Evolutionary conservation across 768 basidiomycete genomes (phyloP), one percentile per base, ranked within the genome.

Genomic region (Xerocomellus intermedius): DNA sequence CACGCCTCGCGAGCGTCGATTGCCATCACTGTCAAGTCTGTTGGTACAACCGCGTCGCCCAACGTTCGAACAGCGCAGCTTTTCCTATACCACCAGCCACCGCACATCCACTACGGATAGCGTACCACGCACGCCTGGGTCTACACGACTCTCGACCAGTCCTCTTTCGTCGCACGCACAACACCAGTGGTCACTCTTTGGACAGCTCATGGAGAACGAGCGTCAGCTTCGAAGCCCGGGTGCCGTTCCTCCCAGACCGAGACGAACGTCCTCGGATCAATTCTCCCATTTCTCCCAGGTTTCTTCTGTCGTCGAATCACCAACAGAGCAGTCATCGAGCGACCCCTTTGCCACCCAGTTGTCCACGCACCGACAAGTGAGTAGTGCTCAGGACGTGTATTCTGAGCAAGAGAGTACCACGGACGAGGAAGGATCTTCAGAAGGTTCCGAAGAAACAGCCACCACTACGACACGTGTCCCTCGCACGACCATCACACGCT

Each of bases 131-230:
- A 56, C 57, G 22, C 56, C 52, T 38, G 47, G 37, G 37, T 62
- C 59, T 39, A 8, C 46, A 13, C 55, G 58, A 9, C 24, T 32
- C 36, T 55, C 58, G 5, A 59, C 55, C 1, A 24, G 22, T 10
- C 55, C 56, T 22, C 54, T 50, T 17, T 28, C 48, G 16, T 63
- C 66, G 14, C 66, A 72, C 8, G 69, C 69, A 9, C 48, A 30
- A n/a, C 73, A 36, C 10, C 55, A 79, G 72, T 89, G 88, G 88
- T 74, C 85, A 0, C 70, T 89, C 6, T 89, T 89, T 59, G 82
- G 79, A 8, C 85, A 89, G 65, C 67, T 87, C 38, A 87, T 89
- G 84, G 82, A 87, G 64, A 83, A 84, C 61, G 84, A 82, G 44
- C 80, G 79, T 2, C 79, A 78, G 37, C 62, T 76, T 36, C 73